These are phyloP conservation scores for Herpetomonas muscarum DNA, from an alignment of 208 protist species.

Conservation along the genomic window DNA sequence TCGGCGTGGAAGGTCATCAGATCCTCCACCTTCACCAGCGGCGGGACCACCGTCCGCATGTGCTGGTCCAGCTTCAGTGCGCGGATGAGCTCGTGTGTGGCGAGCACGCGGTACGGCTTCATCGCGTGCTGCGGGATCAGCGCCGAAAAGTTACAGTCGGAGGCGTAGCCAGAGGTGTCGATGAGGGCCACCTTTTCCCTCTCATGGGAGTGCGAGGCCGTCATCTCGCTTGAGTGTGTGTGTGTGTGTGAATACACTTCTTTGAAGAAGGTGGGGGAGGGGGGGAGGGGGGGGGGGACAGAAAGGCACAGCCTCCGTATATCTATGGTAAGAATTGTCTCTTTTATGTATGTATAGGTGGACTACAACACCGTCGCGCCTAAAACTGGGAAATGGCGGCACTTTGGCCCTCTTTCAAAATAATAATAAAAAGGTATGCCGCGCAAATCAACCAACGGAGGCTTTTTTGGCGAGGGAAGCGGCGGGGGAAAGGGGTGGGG, in stretches of 20 bases:
- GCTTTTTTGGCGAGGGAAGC: too few species aligned
- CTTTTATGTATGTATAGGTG: too few species aligned
- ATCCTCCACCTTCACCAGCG: conserved; percentile 63
- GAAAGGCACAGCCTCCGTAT: too few species aligned
- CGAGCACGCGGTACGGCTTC: conserved; percentile 85
- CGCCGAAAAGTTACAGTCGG: conserved; percentile 82
- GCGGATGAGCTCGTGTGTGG: conserved; percentile 76
- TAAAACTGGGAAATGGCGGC: too few species aligned
- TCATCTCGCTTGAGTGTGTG: neutral
- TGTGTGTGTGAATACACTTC: too few species aligned
- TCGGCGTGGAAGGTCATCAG: conserved; percentile 66
- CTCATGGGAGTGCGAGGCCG: neutral
- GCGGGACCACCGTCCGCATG: conserved; percentile 68
- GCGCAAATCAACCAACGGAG: too few species aligned
- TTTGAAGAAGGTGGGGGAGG: neutral
- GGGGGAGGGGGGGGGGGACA: too few species aligned
- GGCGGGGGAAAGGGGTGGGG: too few species aligned
- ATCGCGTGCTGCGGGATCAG: conserved; percentile 87
- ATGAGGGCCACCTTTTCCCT: conserved; percentile 48
- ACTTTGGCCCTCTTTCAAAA: too few species aligned
- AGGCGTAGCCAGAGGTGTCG: conserved; percentile 78
- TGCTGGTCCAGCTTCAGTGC: conserved; percentile 52
- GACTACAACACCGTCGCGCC: too few species aligned
- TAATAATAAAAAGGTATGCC: too few species aligned
- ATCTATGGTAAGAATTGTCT: too few species aligned